Base-by-base conservation (phyloP, 306 rosid species). In the Abrus pulchellus region DNA sequence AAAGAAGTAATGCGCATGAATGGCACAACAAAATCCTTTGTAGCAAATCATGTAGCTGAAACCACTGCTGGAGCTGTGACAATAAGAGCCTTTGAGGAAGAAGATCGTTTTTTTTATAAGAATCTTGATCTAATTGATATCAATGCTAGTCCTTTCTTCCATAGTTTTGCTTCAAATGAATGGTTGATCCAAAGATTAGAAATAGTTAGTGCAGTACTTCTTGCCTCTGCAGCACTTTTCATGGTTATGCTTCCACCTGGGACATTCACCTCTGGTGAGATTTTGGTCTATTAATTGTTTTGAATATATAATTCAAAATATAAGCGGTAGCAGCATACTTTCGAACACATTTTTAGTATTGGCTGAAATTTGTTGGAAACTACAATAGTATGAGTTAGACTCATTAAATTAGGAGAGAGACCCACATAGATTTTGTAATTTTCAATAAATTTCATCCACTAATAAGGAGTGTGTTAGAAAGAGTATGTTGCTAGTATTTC, bases 101-200 rank as follows among this genome's bases (percentile, higher is more conserved):
- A 89, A 59, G 91, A 89, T 33, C 76, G 86, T 1, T 91, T 91
- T 68, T 80, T 89, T 10, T 61, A 13, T 14, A 91, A 89, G 83
- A 91, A 82, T 47, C 84, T 91, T 40, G 83, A 86, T 72, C 86
- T 83, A 41, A 85, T 86, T 64, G 93, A 91, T 79, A 79, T 64
- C 74, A 91, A 91, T 78, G 90, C 93, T 7, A 87, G 90, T 64
- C 95, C 95, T 29, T 84, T 82, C 73, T 91, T 91, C 72, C 91
- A 87, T 74, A 82, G 69, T 49, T 88, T 88, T 66, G 52, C 92
- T 5, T 83, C 91, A 52, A 87, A 85, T 53, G 94, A 90, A 64
- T 90, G 94, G 94, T 70, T 90, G 82, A 85, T 87, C 55, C 90
- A 83, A 60, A 73, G 92, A 40, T 68, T 89, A 78, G 95, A 91